These are phyloP conservation scores for Ilex paraguariensis DNA, from an alignment of 305 asterid species.

Conservation along the genomic window DNA sequence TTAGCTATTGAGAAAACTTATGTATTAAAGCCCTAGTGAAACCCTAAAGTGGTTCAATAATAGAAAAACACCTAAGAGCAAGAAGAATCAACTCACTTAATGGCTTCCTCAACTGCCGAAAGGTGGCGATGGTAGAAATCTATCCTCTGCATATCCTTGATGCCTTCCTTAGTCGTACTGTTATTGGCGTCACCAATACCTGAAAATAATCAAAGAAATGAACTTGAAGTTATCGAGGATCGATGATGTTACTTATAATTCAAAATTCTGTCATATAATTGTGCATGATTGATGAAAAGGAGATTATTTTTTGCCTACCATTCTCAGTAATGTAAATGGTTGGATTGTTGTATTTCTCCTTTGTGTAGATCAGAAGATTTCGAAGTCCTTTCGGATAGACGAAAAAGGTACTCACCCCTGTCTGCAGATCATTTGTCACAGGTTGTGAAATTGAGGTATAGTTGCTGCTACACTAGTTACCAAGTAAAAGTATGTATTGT, in stretches of 20 bases:
- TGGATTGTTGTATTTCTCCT: conserved; percentile 9
- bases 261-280: no score
- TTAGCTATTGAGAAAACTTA: no score
- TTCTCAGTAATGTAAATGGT: conserved; percentile 47
- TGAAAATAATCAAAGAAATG: not conserved
- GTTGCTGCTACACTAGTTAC: no score
- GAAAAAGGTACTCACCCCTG: conserved; percentile 29
- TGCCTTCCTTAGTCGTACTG: conserved; percentile 10
- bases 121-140: conserved; percentile 42
- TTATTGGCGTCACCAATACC: conserved; percentile 32
- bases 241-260: no score
- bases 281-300: no score
- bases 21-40: no score
- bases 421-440: conserved; percentile 22
- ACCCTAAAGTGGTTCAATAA: no score
- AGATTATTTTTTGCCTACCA: conserved; percentile 22
- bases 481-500: no score
- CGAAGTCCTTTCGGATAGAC: conserved; percentile 53
- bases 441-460: not conserved
- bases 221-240: no score
- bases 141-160: conserved; percentile 34
- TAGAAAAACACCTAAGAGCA: not conserved
- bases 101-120: conserved; percentile 26
- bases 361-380: conserved; percentile 42
- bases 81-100: conserved; percentile 20